These are phyloP conservation scores for Ramichloridium luteum DNA, from an alignment of 2,329 filamentous ascomycete genomes.

Conservation along the genomic window DNA sequence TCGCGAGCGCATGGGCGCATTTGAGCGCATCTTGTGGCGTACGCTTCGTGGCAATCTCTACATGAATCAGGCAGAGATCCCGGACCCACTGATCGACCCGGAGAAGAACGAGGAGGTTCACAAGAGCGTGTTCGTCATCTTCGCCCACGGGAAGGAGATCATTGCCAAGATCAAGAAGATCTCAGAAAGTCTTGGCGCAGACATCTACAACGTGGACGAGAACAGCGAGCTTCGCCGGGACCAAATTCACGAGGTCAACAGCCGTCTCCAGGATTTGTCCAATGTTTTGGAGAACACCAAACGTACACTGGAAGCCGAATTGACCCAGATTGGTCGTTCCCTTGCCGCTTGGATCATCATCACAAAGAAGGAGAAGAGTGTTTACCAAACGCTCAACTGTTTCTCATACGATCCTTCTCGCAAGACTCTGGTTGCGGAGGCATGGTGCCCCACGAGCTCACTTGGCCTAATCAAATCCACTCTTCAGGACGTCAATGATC, in stretches of 20 bases:
- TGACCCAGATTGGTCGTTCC: slow-evolving; percentile 84
- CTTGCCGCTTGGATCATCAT: slow-evolving; percentile 96
- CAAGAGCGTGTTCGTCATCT: slow-evolving; percentile 99
- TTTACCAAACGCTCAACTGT: slow-evolving; percentile 87
- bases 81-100: slow-evolving; percentile 82
- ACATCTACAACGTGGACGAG: slow-evolving; percentile 94
- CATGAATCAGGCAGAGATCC: slow-evolving; percentile 99
- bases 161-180: slow-evolving; percentile 98
- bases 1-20: slow-evolving; percentile 82
- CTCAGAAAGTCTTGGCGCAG: slow-evolving; percentile 89
- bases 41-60: slow-evolving; percentile 95
- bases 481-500: slow-evolving; percentile 90
- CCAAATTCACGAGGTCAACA: slow-evolving; percentile 96
- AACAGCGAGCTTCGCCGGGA: slow-evolving; percentile 90
- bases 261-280: slow-evolving; percentile 74
- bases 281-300: slow-evolving; percentile 94
- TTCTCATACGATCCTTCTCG: slow-evolving; percentile 94
- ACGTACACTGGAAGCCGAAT: slow-evolving; percentile 80
- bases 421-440: slow-evolving; percentile 93
- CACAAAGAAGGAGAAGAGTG: slow-evolving; percentile 94
- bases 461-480: slow-evolving; percentile 82
- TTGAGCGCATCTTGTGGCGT: slow-evolving; percentile 95
- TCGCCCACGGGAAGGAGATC: slow-evolving; percentile 96
- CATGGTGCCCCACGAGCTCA: slow-evolving; percentile 90
- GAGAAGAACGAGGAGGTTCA: slow-evolving; percentile 80